Evolutionary conservation across 1,284 basidiomycete genomes (phyloP).

Genomic region (Entoloma clypeatum): DNA sequence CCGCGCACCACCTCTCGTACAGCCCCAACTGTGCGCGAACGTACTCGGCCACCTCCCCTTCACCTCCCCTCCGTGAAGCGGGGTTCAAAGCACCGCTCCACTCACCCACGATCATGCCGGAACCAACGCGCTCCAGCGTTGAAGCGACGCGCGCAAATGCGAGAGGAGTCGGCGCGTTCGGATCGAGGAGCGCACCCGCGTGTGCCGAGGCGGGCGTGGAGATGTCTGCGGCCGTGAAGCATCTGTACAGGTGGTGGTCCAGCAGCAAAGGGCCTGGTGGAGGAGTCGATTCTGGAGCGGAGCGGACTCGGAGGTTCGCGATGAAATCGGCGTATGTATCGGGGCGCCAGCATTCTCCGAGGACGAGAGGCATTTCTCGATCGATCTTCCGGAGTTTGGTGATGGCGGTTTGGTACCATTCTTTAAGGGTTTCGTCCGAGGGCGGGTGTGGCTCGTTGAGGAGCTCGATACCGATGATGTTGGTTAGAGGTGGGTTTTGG

Average conservation of each 20-base stretch:
- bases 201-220: constrained; percentile 57
- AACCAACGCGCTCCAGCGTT: constrained; percentile 44
- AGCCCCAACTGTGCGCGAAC: constrained; percentile 65
- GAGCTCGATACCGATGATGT: constrained; percentile 79
- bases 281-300: too few relatives aligned
- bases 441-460: constrained; percentile 77
- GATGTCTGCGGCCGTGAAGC: constrained; percentile 68
- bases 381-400: constrained; percentile 52
- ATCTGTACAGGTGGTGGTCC: constrained; percentile 87
- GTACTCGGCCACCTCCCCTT: constrained; percentile 49
- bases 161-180: constrained; percentile 36
- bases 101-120: constrained; percentile 76
- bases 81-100: constrained; percentile 81
- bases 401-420: constrained; percentile 67
- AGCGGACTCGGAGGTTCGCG: constrained; percentile 24
- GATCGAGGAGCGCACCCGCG: constrained; percentile 41
- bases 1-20: constrained; percentile 65
- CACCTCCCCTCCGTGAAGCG: constrained; percentile 51
- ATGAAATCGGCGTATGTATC: constrained; percentile 63
- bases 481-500: constrained; percentile 36
- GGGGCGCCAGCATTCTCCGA: constrained; percentile 79
- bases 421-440: constrained; percentile 45
- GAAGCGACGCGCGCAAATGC: constrained; percentile 42
- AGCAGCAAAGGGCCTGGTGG: constrained; percentile 52
- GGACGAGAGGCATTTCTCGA: constrained; percentile 58